phyloP scores from a whole-genome alignment of 345 rosid species.

The Capsella bursapastoris region DNA sequence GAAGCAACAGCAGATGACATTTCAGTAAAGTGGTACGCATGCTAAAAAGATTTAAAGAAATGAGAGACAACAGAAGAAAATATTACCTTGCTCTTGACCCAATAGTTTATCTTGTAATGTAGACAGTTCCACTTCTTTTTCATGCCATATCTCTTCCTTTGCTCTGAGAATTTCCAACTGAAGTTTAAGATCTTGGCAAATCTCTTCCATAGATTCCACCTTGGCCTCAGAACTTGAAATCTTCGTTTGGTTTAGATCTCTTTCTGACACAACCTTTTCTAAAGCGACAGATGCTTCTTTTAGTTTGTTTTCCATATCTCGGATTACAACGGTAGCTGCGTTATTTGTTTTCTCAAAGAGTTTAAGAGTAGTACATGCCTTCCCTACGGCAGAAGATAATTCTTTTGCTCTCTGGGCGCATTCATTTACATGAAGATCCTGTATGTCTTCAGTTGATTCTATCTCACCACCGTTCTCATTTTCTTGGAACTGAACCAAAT shows the following conservation, averaged over 20 bases:
- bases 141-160: slow-evolving; percentile 64
- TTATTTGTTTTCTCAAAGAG: slow-evolving; percentile 59
- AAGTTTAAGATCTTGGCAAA: slow-evolving; percentile 56
- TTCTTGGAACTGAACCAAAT: slow-evolving; percentile 51
- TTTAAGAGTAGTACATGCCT: slow-evolving; percentile 49
- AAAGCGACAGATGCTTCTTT: slow-evolving; percentile 47
- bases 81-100: slow-evolving; percentile 63
- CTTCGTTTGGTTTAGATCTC: slow-evolving; percentile 52
- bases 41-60: slow-evolving; percentile 26
- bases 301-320: slow-evolving; percentile 65
- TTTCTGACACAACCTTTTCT: slow-evolving; percentile 56
- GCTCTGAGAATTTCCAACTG: slow-evolving; percentile 53
- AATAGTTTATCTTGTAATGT: slow-evolving; percentile 42
- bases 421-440: slow-evolving; percentile 46
- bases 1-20: slow-evolving; percentile 11
- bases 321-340: slow-evolving; percentile 56
- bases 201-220: slow-evolving; percentile 53
- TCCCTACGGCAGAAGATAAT: slow-evolving; percentile 52
- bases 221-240: slow-evolving; percentile 63
- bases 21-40: slow-evolving; percentile 22
- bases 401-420: slow-evolving; percentile 49
- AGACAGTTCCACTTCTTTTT: slow-evolving; percentile 63
- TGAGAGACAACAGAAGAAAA: slow-evolving; percentile 18
- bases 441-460: slow-evolving; percentile 44
- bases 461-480: slow-evolving; percentile 44